phyloP scores from a whole-genome alignment of 768 basidiomycete species.

The Lactarius quietus region DNA sequence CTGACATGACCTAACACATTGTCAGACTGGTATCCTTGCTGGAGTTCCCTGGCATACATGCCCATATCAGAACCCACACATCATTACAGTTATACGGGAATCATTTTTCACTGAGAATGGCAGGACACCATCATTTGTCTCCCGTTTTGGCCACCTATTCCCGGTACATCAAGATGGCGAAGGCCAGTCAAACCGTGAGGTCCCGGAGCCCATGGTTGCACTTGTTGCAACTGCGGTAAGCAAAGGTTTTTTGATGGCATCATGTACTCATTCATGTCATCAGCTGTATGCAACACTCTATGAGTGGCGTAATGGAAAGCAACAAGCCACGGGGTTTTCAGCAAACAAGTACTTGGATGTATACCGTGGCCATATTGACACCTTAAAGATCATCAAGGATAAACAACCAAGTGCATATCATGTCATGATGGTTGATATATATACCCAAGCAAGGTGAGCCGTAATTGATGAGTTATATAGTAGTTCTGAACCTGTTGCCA shows the following conservation, averaged over 20 bases:
- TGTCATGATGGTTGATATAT: no score
- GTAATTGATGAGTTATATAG: no score
- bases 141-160: background rate
- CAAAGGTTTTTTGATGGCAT: background rate
- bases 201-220: background rate
- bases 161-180: background rate
- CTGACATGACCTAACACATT: no score
- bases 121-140: background rate
- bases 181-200: background rate
- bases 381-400: background rate
- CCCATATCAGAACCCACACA: background rate
- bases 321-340: background rate
- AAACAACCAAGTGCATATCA: background rate
- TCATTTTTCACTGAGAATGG: background rate
- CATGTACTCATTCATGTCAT: background rate
- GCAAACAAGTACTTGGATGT: background rate
- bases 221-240: background rate
- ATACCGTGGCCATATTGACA: background rate
- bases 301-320: background rate
- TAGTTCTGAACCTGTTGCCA: no score
- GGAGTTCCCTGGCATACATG: background rate
- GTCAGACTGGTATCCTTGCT: no score
- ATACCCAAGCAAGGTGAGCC: no score
- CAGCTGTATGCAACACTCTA: background rate
- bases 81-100: background rate